These are phyloP conservation scores for Debaryomyces hansenii DNA, from an alignment of 805 yeast genomes.

Conservation along the genomic window DNA sequence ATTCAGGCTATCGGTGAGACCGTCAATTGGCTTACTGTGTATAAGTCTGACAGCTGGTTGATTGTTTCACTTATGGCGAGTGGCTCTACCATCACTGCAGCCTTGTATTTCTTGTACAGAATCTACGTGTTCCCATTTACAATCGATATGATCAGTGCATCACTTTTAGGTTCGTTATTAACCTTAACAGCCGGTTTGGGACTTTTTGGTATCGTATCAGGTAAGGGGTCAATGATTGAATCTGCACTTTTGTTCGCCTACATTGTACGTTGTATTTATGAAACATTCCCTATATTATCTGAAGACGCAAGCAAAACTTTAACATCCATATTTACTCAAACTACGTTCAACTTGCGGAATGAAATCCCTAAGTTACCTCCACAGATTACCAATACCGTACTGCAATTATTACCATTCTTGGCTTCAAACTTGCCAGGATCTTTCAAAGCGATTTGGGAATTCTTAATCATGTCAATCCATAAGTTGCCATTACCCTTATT, in stretches of 20 bases:
- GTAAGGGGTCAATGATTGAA: constrained; percentile 88
- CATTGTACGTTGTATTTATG: constrained; percentile 89
- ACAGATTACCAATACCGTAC: constrained; percentile 32
- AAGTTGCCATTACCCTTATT: constrained; percentile 81
- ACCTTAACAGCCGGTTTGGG: constrained; percentile 76
- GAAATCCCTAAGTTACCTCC: constrained; percentile 40
- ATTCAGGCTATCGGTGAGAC: constrained; percentile 91
- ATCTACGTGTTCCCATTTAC: constrained; percentile 77
- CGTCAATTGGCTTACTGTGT: constrained; percentile 61
- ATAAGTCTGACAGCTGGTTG: constrained; percentile 75
- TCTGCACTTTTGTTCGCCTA: constrained; percentile 84
- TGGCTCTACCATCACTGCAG: constrained; percentile 72
- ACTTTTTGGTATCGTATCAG: constrained; percentile 78
- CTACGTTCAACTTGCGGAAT: constrained; percentile 30
- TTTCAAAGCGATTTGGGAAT: constrained; percentile 55
- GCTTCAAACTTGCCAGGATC: constrained; percentile 56
- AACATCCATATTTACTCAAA: constrained; percentile 30
- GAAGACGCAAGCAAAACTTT: constrained; percentile 41
- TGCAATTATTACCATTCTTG: constrained; percentile 41
- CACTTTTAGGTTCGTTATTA: constrained; percentile 81
- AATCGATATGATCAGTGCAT: constrained; percentile 71
- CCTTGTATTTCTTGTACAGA: constrained; percentile 76
- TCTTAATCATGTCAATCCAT: constrained; percentile 48
- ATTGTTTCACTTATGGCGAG: constrained; percentile 69
- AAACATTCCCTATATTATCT: constrained; percentile 85